Conservation (phyloP, 495 filamentous ascomycete species). For the Chlorociboria aeruginascens region DNA sequence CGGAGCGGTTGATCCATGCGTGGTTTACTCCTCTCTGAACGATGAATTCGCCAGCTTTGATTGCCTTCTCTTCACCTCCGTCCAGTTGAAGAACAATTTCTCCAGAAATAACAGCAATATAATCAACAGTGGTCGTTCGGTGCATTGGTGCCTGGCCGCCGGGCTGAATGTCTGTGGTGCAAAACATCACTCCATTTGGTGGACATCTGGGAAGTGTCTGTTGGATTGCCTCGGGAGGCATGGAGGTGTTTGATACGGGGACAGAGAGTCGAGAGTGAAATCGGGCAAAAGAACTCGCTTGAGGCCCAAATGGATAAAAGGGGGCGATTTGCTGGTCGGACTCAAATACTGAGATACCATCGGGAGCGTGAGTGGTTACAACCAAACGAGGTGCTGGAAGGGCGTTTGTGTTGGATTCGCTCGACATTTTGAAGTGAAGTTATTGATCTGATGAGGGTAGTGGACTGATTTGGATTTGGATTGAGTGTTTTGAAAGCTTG, state of each 20-base stretch:
- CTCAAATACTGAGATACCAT: constrained; percentile 23
- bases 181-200: constrained; percentile 19
- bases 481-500: too few relatives aligned
- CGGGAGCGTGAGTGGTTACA: constrained; percentile 22
- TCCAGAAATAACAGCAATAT: constrained; percentile 23
- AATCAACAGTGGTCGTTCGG: constrained; percentile 25
- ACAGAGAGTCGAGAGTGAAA: constrained; percentile 20
- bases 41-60: constrained; percentile 23
- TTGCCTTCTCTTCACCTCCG: constrained; percentile 22
- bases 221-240: constrained; percentile 1
- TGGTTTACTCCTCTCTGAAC: constrained; percentile 26
- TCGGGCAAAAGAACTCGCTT: constrained; percentile 14
- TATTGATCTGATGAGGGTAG: too few relatives aligned
- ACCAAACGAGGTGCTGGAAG: constrained; percentile 20
- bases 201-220: constrained; percentile 19
- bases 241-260: constrained; percentile 21
- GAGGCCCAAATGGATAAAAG: constrained; percentile 24
- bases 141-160: constrained; percentile 22
- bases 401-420: background rate
- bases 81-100: constrained; percentile 26
- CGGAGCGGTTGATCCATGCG: constrained; percentile 22
- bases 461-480: too few relatives aligned
- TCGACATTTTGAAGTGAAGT: background rate
- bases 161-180: constrained; percentile 17
- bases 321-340: constrained; percentile 18